phyloP scores from a whole-genome alignment of 2,329 filamentous ascomycete genomes.

The Diaporthe longicolla region DNA sequence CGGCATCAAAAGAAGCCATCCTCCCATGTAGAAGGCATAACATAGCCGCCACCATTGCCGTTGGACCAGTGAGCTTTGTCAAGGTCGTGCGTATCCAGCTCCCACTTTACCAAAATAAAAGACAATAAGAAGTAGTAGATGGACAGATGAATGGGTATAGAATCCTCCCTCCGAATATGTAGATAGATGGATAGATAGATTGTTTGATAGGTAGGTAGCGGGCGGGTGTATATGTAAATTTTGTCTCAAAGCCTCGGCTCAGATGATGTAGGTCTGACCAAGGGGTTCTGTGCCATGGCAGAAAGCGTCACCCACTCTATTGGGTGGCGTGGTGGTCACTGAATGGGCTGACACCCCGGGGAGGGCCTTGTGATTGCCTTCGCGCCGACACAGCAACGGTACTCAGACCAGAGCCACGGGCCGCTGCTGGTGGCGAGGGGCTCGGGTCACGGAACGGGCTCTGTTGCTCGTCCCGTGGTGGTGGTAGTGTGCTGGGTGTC shows the following conservation, averaged over 20 bases:
- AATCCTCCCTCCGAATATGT: constrained; percentile 2
- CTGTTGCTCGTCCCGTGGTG: constrained; percentile 63
- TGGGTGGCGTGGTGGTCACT: constrained; percentile 70
- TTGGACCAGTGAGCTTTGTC: constrained; percentile 1
- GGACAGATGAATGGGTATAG: constrained; percentile 28
- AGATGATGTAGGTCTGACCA: background rate
- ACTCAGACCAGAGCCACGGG: constrained; percentile 64
- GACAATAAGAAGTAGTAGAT: constrained; percentile 31
- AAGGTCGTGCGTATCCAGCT: constrained; percentile 13
- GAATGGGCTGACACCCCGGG: constrained; percentile 64
- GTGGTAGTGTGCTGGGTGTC: constrained; percentile 67
- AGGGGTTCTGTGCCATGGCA: too few species aligned
- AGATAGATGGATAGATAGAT: background rate
- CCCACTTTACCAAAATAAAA: constrained; percentile 19
- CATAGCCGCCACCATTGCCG: constrained; percentile 7
- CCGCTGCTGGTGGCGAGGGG: constrained; percentile 56
- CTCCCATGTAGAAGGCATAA: constrained; percentile 22
- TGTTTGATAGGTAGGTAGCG: background rate
- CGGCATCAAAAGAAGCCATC: background rate
- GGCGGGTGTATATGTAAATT: background rate
- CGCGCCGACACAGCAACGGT: constrained; percentile 68
- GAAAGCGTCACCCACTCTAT: constrained; percentile 54
- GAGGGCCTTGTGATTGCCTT: constrained; percentile 54
- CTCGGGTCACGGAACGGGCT: constrained; percentile 75
- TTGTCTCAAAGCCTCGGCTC: background rate